Evolutionary conservation across 257 asterid species (phyloP).

Genomic region (Solanum bukasovii): DNA sequence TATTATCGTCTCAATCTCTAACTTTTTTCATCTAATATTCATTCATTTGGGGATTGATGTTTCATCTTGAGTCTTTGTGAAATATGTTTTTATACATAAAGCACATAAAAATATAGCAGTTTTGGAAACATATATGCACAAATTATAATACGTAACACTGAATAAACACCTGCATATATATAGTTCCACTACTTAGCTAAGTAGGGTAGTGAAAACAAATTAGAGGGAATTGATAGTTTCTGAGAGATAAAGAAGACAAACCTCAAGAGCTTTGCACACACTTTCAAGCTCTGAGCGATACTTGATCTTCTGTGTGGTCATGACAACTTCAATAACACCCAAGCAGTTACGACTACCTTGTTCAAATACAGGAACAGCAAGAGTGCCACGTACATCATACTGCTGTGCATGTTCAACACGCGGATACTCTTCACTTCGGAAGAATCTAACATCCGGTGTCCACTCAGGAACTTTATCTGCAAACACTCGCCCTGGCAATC

Average conservation of each 20-base stretch:
- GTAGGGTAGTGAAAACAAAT: background rate
- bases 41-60: background rate
- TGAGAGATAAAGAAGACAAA: constrained; percentile 8
- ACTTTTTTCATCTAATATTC: background rate
- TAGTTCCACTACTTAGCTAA: background rate
- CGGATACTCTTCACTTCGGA: constrained; percentile 65
- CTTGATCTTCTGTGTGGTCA: constrained; percentile 72
- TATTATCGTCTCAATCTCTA: background rate
- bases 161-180: background rate
- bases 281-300: constrained; percentile 73
- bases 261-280: constrained; percentile 93
- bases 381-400: constrained; percentile 73
- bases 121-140: background rate
- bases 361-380: constrained; percentile 87
- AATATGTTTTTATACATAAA: background rate
- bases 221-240: background rate
- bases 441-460: constrained; percentile 89
- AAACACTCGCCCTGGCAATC: constrained; percentile 88
- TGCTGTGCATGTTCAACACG: constrained; percentile 67
- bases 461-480: constrained; percentile 75
- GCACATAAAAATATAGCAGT: background rate
- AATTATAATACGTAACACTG: background rate
- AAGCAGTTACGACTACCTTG: constrained; percentile 65
- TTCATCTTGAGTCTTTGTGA: background rate
- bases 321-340: constrained; percentile 85